Conservation (phyloP, 164 flowering plant genomes). For the Tinospora cordifolia region DNA sequence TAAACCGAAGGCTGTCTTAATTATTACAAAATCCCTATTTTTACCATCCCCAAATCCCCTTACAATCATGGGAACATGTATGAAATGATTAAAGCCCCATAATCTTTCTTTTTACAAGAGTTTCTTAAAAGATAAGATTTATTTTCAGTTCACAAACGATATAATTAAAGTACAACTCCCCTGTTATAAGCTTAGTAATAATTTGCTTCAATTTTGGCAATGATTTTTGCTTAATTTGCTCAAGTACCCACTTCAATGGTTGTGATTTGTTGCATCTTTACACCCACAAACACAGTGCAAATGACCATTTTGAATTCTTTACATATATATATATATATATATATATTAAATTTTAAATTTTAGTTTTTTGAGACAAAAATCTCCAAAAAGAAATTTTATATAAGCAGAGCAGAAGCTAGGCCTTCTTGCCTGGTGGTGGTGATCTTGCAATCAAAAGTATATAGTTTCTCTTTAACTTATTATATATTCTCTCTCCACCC, state of each 20-base stretch:
- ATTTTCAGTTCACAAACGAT: background rate
- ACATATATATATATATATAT: too few species aligned
- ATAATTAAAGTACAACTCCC: conserved; percentile 1
- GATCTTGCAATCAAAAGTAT: too few species aligned
- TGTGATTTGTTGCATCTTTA: background rate
- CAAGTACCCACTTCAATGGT: background rate
- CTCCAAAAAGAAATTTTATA: too few species aligned
- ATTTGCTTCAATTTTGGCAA: background rate
- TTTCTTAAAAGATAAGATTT: conserved; percentile 3
- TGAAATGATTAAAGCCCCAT: background rate
- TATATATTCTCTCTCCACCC: background rate
- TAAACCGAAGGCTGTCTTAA: too few species aligned
- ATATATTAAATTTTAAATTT: too few species aligned
- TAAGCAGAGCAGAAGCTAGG: background rate
- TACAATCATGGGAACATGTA: background rate
- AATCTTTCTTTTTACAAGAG: background rate
- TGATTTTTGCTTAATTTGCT: background rate
- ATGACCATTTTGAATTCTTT: background rate
- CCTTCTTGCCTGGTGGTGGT: background rate
- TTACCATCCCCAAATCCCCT: background rate
- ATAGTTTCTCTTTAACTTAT: too few species aligned
- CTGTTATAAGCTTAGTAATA: background rate
- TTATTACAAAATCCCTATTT: background rate
- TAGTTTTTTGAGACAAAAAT: too few species aligned
- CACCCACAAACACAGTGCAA: background rate